Evolutionary conservation across 2,329 filamentous ascomycete species (phyloP), one percentile per base, ranked within the genome.

Genomic region (Leptographium flavum): DNA sequence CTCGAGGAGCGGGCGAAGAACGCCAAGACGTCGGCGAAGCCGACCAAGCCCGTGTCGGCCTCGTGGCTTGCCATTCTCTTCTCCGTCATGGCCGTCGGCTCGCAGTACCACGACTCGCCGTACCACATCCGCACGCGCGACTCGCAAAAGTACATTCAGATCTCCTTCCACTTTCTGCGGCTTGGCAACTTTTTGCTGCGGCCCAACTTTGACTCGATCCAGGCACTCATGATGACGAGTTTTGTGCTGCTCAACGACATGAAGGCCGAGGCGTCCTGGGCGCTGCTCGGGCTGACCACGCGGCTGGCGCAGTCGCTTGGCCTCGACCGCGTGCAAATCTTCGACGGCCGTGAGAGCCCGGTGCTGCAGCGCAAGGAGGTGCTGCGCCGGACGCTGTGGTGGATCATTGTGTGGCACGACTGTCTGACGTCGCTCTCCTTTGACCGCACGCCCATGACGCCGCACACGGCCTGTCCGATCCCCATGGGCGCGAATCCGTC

Each of bases 251-350:
- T 80, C 23, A 81, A 81, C 52, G 77, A 81, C 48, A 81, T 81
- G 77, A 81, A 81, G 54, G 76, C 77, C 1, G 77, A 81, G 54
- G 77, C 75, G 0, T 80, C 77, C 0, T 81, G 77, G 77, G 76
- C 76, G 0, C 57, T 81, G 44, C 68, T 79, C 42, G 77, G 76
- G 1, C 67, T 81, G 38, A 79, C 76, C 0, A 79, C 76, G 49
- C 69, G 77, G 23, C 65, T 81, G n/a, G 77, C 77, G 0, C 76
- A 81, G 55, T 79, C 76, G 1, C 63, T 81, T 2, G 77, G 77
- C 5, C 62, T 81, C 11, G 77, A 81, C 54, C 65, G 72, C 8
- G 57, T 65, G 21, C 64, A 62, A 11, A 57, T 61, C 1, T 58
- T 63, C 17, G 70, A 74, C n/a, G 61, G 60, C 23, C 60, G 62